phyloP scores from a whole-genome alignment of 202 grass and related monocot genomes.

The Dendrocalamus latiflorus region DNA sequence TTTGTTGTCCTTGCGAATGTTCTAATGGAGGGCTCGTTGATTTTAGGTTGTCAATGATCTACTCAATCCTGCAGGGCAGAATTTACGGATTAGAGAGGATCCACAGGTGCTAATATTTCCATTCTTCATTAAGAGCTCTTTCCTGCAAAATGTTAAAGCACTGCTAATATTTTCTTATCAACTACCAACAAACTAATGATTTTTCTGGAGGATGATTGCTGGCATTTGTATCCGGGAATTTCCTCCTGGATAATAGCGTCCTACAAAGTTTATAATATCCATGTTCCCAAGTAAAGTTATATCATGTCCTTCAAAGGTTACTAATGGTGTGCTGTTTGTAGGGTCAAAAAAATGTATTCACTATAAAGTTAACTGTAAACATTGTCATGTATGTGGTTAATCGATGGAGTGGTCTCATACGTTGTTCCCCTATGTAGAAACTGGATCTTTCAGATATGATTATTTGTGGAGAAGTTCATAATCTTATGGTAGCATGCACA shows the following conservation, averaged over 20 bases:
- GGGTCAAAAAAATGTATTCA: not conserved
- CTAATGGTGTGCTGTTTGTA: not conserved
- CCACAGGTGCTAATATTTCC: slow-evolving; percentile 57
- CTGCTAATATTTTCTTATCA: not conserved
- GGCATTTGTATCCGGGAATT: not conserved
- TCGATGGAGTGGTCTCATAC: not conserved
- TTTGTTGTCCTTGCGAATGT: slow-evolving; percentile 1
- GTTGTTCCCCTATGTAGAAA: not conserved
- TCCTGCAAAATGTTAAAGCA: not conserved
- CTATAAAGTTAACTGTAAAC: not conserved
- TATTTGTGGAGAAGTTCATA: not conserved
- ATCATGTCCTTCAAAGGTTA: not conserved
- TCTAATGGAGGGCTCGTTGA: slow-evolving; percentile 12
- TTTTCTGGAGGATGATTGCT: slow-evolving; percentile 9
- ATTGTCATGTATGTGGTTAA: not conserved
- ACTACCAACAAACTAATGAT: slow-evolving; percentile 10
- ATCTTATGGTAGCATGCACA: not conserved
- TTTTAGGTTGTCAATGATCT: slow-evolving; percentile 94
- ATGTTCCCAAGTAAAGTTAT: not conserved
- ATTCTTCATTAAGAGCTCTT: slow-evolving; percentile 15
- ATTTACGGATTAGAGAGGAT: slow-evolving; percentile 98
- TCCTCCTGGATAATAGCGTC: not conserved
- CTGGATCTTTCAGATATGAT: not conserved
- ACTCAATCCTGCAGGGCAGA: slow-evolving; percentile 97
- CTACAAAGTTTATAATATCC: not conserved